These are phyloP conservation scores for Stephanodiscus triporus DNA, from an alignment of 108 stramenopile genomes.

Conservation along the genomic window DNA sequence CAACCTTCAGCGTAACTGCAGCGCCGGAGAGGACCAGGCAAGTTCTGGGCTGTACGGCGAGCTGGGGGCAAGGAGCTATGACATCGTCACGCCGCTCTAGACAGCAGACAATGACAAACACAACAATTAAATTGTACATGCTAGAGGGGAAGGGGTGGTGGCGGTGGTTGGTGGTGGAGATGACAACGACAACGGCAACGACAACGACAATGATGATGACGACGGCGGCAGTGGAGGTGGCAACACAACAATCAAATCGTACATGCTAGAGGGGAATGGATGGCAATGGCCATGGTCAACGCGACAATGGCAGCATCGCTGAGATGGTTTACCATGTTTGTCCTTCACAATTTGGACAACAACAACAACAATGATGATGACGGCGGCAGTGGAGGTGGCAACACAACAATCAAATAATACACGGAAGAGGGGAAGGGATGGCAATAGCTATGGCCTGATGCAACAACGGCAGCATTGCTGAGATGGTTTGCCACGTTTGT, in stretches of 20 bases:
- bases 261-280: slow-evolving; percentile 33
- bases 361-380: slow-evolving; percentile 22
- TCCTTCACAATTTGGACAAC: slow-evolving; percentile 66
- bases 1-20: too few relatives aligned
- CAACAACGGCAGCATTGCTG: background rate
- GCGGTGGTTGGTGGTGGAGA: slow-evolving; percentile 71
- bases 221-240: background rate
- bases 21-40: too few relatives aligned
- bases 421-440: background rate
- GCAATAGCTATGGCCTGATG: background rate
- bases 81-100: too few relatives aligned
- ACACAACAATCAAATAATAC: too few relatives aligned
- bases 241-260: too few relatives aligned
- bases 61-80: too few relatives aligned
- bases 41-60: too few relatives aligned
- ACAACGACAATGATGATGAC: too few relatives aligned
- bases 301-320: background rate
- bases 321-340: slow-evolving; percentile 76
- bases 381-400: too few relatives aligned
- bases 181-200: background rate
- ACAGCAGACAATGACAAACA: slow-evolving; percentile 17
- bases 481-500: slow-evolving; percentile 81
- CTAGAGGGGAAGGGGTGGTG: slow-evolving; percentile 32
- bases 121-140: too few relatives aligned
- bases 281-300: too few relatives aligned